Conservation (phyloP, 2,329 filamentous ascomycete species). For the Colletotrichum sp. region DNA sequence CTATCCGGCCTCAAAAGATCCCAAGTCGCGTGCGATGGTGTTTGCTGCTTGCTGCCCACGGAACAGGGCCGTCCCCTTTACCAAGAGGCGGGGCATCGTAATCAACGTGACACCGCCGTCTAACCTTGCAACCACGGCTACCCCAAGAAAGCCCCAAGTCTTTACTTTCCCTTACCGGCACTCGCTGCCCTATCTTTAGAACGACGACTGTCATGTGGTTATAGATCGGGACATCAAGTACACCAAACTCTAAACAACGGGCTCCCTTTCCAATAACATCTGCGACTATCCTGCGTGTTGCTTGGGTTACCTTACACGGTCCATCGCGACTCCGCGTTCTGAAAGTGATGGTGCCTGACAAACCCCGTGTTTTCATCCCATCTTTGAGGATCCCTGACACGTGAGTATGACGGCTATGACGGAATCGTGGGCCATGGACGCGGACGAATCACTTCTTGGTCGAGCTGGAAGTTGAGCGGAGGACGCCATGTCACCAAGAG, state of each 20-base stretch:
- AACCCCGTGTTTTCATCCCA: background rate
- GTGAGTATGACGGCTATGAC: slow-evolving; percentile 4
- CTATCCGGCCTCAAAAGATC: background rate
- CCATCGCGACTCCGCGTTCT: background rate
- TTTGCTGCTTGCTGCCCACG: background rate
- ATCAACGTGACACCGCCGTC: slow-evolving; percentile 9
- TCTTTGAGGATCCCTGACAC: background rate
- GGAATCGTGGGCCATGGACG: background rate
- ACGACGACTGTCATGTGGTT: background rate
- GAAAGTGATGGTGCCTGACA: background rate
- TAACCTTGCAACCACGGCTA: slow-evolving; percentile 3
- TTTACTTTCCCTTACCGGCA: background rate
- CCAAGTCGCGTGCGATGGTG: background rate
- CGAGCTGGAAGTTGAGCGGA: background rate
- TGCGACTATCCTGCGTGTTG: background rate
- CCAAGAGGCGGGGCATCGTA: slow-evolving; percentile 1
- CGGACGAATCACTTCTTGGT: background rate
- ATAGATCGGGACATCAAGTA: background rate
- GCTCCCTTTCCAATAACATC: background rate
- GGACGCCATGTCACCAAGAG: background rate
- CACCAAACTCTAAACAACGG: background rate
- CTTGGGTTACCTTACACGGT: background rate
- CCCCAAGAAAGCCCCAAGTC: background rate
- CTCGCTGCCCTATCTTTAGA: slow-evolving; percentile 2
- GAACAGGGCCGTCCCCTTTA: slow-evolving; percentile 12